Evolutionary conservation across 140 eudicot species (phyloP).

Genomic region (Senecio squalidus): DNA sequence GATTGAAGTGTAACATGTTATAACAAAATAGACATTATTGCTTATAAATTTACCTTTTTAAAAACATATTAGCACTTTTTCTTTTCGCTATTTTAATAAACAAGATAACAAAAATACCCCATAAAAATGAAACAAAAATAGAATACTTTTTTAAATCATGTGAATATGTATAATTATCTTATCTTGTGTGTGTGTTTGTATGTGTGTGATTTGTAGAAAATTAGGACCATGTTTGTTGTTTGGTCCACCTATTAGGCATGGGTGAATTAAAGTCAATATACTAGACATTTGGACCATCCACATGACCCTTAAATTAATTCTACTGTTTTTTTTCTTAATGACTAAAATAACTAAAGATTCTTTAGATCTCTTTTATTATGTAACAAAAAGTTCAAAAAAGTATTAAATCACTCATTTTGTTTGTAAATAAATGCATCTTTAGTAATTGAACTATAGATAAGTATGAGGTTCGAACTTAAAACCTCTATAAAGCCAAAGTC

Average conservation of each 20-base stretch:
- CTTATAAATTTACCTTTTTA: neutral
- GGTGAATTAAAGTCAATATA: slow-evolving; percentile 14
- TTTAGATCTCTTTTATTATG: neutral
- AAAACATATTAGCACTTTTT: neutral
- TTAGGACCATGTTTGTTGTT: slow-evolving; percentile 31
- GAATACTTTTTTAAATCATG: no score
- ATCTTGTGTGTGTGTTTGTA: no score
- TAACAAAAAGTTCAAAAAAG: no score
- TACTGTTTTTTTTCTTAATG: neutral
- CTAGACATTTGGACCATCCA: slow-evolving; percentile 31
- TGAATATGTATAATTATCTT: slow-evolving; percentile 6
- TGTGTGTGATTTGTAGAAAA: neutral
- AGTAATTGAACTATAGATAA: neutral
- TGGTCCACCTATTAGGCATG: slow-evolving; percentile 27
- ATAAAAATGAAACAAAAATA: neutral
- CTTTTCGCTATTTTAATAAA: no score
- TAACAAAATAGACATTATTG: neutral
- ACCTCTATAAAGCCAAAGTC: neutral
- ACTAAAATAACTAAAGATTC: neutral
- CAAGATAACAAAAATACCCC: no score
- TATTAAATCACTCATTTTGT: no score
- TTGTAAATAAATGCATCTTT: no score
- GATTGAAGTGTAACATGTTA: slow-evolving; percentile 5
- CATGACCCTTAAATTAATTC: slow-evolving; percentile 20
- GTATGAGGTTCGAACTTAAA: neutral